Conservation (phyloP, 2,329 filamentous ascomycete species). For the Xylariaceae sp. region DNA sequence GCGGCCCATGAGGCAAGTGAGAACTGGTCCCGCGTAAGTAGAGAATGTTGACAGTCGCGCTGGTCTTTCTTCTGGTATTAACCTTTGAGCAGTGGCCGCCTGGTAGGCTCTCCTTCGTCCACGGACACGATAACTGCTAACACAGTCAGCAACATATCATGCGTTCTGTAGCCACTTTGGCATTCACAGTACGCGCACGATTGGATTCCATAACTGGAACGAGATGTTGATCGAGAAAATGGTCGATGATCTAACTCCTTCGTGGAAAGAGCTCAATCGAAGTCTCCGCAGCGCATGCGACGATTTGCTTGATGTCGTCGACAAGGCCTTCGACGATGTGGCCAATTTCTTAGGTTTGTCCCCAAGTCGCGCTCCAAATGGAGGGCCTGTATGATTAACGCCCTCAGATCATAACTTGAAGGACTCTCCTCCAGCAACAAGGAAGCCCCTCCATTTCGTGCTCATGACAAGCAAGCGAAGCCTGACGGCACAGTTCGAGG, state of each 20-base stretch:
- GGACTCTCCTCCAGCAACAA: background rate
- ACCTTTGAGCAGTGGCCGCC: constrained; percentile 8
- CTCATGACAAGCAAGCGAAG: constrained; percentile 29
- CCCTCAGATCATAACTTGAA: constrained; percentile 6
- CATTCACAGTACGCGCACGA: constrained; percentile 28
- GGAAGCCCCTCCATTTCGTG: constrained; percentile 25
- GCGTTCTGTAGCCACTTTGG: constrained; percentile 43
- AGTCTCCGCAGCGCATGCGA: constrained; percentile 12
- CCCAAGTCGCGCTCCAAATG: background rate
- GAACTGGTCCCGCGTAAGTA: constrained; percentile 36
- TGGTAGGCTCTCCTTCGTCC: constrained; percentile 26
- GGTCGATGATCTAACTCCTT: constrained; percentile 30
- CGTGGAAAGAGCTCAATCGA: constrained; percentile 31
- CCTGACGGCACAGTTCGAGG: constrained; percentile 25
- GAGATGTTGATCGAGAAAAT: constrained; percentile 38
- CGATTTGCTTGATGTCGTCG: constrained; percentile 10
- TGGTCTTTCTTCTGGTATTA: background rate
- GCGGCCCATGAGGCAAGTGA: constrained; percentile 27
- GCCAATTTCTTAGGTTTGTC: constrained; percentile 9
- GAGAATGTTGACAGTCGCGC: background rate
- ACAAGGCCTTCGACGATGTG: constrained; percentile 15
- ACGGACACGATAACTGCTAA: constrained; percentile 34
- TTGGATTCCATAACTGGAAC: constrained; percentile 40
- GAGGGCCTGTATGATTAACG: background rate
- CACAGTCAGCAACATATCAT: constrained; percentile 28